These are phyloP conservation scores for Starmerella apis DNA, from an alignment of 805 yeast genomes.

Conservation along the genomic window DNA sequence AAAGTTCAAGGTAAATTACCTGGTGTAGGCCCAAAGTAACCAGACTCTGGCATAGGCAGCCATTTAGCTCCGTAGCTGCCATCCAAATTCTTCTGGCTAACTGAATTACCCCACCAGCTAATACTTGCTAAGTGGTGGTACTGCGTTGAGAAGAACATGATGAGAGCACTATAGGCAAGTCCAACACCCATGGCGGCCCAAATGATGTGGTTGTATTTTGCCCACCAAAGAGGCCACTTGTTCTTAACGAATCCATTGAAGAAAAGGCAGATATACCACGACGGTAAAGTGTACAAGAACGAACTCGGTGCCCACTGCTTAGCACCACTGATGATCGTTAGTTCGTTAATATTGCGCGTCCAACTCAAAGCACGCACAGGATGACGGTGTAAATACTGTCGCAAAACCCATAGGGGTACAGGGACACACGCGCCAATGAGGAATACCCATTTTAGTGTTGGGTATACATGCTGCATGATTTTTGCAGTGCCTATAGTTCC, in stretches of 20 bases:
- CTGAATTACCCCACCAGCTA: conserved; percentile 40
- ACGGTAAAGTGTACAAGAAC: conserved; percentile 20
- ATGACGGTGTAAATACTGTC: conserved; percentile 28
- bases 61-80: not conserved
- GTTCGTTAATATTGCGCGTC: conserved; percentile 36
- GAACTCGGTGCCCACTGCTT: conserved; percentile 33
- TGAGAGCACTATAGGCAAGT: conserved; percentile 47
- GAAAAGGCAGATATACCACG: conserved; percentile 28
- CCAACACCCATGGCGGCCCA: conserved; percentile 51
- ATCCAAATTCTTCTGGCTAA: conserved; percentile 1
- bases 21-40: conserved; percentile 9
- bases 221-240: conserved; percentile 46
- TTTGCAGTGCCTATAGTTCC: conserved; percentile 51
- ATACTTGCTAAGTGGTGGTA: conserved; percentile 35
- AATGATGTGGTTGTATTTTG: conserved; percentile 40
- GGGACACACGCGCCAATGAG: conserved; percentile 38
- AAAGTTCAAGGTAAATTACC: conserved; percentile 4
- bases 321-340: conserved; percentile 37
- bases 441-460: conserved; percentile 52
- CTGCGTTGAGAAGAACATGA: conserved; percentile 45
- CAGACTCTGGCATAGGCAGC: not conserved
- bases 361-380: conserved; percentile 18
- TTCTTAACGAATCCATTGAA: conserved; percentile 42
- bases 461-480: conserved; percentile 42
- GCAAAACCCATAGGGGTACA: conserved; percentile 16